phyloP scores from a whole-genome alignment of 805 yeast species.

The Candida gorgasii region DNA sequence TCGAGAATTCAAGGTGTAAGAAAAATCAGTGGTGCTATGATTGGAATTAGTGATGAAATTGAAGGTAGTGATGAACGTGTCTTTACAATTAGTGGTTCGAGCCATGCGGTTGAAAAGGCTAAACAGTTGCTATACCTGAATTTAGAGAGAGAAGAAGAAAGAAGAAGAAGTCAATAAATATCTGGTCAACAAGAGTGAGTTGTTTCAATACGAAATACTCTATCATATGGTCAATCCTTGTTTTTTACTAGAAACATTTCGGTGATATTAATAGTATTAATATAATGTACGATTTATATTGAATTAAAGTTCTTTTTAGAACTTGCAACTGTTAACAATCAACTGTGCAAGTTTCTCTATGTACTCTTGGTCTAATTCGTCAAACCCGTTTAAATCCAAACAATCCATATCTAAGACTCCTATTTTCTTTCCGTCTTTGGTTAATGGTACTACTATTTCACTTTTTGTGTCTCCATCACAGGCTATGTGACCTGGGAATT shows the following conservation, averaged over 20 bases:
- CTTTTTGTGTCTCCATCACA: conserved; percentile 95
- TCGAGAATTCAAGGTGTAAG: conserved; percentile 84
- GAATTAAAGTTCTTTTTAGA: background rate
- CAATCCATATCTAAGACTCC: conserved; percentile 93
- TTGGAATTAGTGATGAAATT: conserved; percentile 71
- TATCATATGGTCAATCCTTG: background rate
- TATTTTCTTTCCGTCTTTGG: conserved; percentile 38
- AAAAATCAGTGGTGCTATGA: conserved; percentile 73
- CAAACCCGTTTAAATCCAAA: conserved; percentile 63
- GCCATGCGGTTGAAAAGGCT: conserved; percentile 58
- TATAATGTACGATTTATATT: conserved; percentile 2
- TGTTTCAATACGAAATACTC: too few relatives aligned
- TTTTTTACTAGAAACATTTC: conserved; percentile 3
- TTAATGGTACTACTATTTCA: conserved; percentile 89
- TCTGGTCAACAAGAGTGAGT: conserved; percentile 18
- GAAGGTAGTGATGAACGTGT: conserved; percentile 63
- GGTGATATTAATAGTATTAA: conserved; percentile 4
- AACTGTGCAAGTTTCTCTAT: conserved; percentile 60
- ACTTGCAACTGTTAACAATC: conserved; percentile 52
- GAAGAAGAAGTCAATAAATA: conserved; percentile 25
- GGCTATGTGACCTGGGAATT: conserved; percentile 91
- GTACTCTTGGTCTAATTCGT: conserved; percentile 54
- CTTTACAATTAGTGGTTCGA: conserved; percentile 69
- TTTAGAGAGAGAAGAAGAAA: conserved; percentile 57
- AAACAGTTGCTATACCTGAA: conserved; percentile 56